A percentile compares a stretch with the other conserved stretches of the same genome.
Conservation (phyloP, 2,329 filamentous ascomycete species). For the Drechslerella coelobrocha region DNA sequence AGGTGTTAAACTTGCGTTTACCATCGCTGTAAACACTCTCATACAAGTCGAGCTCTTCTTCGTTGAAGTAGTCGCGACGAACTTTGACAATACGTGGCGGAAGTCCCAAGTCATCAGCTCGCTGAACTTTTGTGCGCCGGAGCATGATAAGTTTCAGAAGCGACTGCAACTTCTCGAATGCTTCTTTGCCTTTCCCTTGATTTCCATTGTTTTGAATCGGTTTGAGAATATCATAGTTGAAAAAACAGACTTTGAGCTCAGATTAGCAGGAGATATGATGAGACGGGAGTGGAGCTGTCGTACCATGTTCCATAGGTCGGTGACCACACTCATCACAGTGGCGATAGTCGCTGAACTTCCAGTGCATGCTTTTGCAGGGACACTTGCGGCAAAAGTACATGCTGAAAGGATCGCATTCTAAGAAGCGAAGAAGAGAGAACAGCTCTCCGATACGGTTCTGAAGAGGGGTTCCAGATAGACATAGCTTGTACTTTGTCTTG, state of each 20-base stretch:
- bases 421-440: slow-evolving; percentile 90
- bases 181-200: slow-evolving; percentile 68
- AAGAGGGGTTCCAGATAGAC: slow-evolving; percentile 89
- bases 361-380: slow-evolving; percentile 79
- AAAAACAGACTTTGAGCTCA: slow-evolving; percentile 75
- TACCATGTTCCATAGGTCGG: slow-evolving; percentile 54
- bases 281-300: background rate
- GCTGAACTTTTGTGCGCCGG: slow-evolving; percentile 88
- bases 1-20: slow-evolving; percentile 89
- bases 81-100: slow-evolving; percentile 93
- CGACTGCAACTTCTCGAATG: slow-evolving; percentile 80
- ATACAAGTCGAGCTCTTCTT: slow-evolving; percentile 94
- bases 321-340: slow-evolving; percentile 53
- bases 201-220: slow-evolving; percentile 74
- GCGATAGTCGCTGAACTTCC: slow-evolving; percentile 62
- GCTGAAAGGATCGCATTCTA: slow-evolving; percentile 86
- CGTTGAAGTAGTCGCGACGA: slow-evolving; percentile 93
- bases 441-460: slow-evolving; percentile 98
- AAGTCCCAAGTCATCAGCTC: slow-evolving; percentile 93
- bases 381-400: slow-evolving; percentile 94
- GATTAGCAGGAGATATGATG: slow-evolving; percentile 56
- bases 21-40: slow-evolving; percentile 93
- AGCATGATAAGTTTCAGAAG: slow-evolving; percentile 96
- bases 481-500: slow-evolving; percentile 89
- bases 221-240: slow-evolving; percentile 93